Percentiles rank a stretch among this genome's conserved stretches.
These are phyloP conservation scores for Pezicula radicicola DNA, from an alignment of 2,329 filamentous ascomycete genomes.

Conservation along the genomic window DNA sequence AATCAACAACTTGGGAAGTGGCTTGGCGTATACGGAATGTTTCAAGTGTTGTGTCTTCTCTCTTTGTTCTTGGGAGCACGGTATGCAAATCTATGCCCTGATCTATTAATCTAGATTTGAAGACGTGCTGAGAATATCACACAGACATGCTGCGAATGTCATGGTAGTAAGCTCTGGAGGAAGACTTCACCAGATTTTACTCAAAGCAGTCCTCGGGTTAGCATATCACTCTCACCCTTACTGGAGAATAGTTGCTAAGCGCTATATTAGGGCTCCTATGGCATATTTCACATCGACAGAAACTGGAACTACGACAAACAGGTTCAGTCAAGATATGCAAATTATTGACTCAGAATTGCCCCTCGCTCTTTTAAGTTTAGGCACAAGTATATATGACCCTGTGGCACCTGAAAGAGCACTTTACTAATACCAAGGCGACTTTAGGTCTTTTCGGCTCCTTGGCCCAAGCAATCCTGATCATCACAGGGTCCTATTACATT, in stretches of 20 bases:
- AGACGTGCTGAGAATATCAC: conserved; percentile 2
- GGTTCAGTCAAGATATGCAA: conserved; percentile 41
- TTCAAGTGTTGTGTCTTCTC: neutral
- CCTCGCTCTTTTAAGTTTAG: conserved; percentile 21
- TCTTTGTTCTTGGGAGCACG: neutral
- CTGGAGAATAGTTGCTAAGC: neutral
- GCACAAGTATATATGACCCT: neutral
- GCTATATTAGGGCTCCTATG: conserved; percentile 32
- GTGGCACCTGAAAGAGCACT: neutral
- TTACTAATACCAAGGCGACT: neutral
- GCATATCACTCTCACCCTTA: neutral
- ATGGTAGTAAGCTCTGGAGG: conserved; percentile 44
- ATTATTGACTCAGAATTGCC: conserved; percentile 26
- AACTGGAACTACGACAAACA: conserved; percentile 37
- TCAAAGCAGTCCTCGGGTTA: conserved; percentile 38
- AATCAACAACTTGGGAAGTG: neutral
- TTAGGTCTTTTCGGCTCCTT: neutral
- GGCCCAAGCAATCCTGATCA: conserved; percentile 24
- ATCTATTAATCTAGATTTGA: conserved; percentile 7
- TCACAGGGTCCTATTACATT: conserved; percentile 31
- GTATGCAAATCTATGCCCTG: conserved; percentile 20
- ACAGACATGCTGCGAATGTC: conserved; percentile 51
- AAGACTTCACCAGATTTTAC: conserved; percentile 46
- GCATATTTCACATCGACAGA: conserved; percentile 41
- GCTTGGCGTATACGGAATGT: neutral